These are phyloP conservation scores for Chaetomium sp. DNA, from an alignment of 2,329 filamentous ascomycete species.

Conservation along the genomic window DNA sequence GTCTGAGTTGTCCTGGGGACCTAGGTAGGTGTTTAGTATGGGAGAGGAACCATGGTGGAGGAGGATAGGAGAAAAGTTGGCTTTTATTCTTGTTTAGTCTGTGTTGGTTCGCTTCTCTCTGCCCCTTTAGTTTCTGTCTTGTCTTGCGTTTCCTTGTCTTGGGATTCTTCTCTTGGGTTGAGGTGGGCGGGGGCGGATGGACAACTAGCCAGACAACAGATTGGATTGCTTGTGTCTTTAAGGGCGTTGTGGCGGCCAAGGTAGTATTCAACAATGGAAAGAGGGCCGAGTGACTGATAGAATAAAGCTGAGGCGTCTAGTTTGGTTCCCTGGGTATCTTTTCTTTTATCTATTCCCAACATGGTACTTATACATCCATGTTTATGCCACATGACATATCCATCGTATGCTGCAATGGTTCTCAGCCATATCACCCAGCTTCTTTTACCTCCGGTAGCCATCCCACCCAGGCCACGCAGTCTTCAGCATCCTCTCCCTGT, in stretches of 20 bases:
- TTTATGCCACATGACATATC: not conserved
- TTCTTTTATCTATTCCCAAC: not conserved
- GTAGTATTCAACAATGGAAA: not conserved
- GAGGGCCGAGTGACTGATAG: not conserved
- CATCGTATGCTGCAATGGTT: not conserved
- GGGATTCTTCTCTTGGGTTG: not conserved
- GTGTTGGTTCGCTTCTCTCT: not conserved
- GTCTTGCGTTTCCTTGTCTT: not conserved
- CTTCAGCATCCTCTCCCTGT: constrained; percentile 42
- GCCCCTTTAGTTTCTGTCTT: not conserved
- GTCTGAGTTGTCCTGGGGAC: no score
- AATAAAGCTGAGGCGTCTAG: not conserved
- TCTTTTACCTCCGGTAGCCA: constrained; percentile 2
- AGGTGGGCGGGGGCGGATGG: not conserved
- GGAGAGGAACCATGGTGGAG: not conserved
- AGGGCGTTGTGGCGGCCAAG: not conserved
- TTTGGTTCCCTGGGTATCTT: constrained; percentile 1
- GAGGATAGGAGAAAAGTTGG: not conserved
- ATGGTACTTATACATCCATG: not conserved
- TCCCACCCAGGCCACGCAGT: constrained; percentile 35
- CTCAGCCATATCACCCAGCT: not conserved
- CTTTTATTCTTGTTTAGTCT: not conserved
- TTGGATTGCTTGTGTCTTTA: no score
- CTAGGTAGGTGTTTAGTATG: no score
- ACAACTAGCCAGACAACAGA: not conserved